These are phyloP conservation scores for Murraya paniculata DNA, from an alignment of 345 rosid species.

Conservation along the genomic window DNA sequence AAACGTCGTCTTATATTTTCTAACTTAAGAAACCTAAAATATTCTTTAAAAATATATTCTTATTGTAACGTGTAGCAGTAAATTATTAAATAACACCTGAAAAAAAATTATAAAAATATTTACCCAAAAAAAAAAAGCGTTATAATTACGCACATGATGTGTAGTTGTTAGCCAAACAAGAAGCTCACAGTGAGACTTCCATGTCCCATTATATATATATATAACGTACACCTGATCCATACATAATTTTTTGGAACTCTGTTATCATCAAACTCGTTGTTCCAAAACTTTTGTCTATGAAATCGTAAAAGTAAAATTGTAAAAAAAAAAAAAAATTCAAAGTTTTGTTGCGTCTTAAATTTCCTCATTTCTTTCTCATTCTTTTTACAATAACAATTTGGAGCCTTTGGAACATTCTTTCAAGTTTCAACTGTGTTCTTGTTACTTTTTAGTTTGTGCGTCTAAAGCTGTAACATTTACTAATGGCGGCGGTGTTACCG, in stretches of 20 bases:
- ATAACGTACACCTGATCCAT: neutral
- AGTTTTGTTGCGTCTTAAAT: too few relatives aligned
- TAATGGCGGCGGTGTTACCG: constrained; percentile 20
- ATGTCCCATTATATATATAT: neutral
- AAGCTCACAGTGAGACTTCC: neutral
- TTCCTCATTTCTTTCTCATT: neutral
- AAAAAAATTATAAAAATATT: neutral
- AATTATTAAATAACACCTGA: neutral
- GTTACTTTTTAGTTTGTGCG: neutral
- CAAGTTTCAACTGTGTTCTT: neutral
- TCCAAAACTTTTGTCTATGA: neutral
- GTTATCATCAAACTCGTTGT: neutral
- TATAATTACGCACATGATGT: neutral
- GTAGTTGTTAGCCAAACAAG: neutral
- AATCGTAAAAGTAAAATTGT: too few relatives aligned
- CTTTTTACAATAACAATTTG: too few relatives aligned
- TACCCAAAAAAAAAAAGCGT: neutral
- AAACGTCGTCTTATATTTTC: too few relatives aligned
- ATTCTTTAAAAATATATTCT: neutral
- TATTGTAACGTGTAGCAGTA: neutral
- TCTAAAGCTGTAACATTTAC: neutral
- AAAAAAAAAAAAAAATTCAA: too few relatives aligned
- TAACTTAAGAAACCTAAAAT: too few relatives aligned
- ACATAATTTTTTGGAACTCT: neutral
- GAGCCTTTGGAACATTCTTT: constrained; percentile 4